A percentile compares a stretch with the other conserved stretches of the same genome.
phyloP scores from a whole-genome alignment of 1,284 basidiomycete genomes.

The Puccinia coronata region DNA sequence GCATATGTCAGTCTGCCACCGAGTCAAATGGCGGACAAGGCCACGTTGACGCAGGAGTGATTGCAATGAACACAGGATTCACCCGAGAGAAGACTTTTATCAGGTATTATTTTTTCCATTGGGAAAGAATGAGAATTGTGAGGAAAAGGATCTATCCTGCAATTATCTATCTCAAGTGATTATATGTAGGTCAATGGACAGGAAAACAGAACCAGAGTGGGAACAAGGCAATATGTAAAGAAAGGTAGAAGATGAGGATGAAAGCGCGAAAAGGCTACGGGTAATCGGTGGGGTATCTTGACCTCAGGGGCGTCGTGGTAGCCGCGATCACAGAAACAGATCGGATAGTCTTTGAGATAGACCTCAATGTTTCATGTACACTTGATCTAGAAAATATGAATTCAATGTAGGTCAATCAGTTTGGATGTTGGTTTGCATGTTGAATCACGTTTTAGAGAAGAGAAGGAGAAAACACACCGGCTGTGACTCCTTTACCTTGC shows the following conservation, averaged over 20 bases:
- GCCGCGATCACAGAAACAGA: background rate
- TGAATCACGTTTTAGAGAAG: background rate
- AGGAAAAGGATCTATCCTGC: too few relatives aligned
- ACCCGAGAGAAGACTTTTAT: too few relatives aligned
- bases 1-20: too few relatives aligned
- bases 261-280: background rate
- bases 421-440: background rate
- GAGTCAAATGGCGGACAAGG: too few relatives aligned
- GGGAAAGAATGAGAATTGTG: too few relatives aligned
- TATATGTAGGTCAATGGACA: too few relatives aligned
- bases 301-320: background rate
- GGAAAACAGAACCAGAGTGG: too few relatives aligned
- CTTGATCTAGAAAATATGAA: constrained; percentile 5
- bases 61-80: too few relatives aligned
- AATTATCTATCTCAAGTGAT: too few relatives aligned
- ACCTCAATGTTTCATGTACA: constrained; percentile 37
- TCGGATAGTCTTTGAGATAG: background rate
- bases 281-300: background rate
- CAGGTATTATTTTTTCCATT: too few relatives aligned
- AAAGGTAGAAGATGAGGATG: background rate
- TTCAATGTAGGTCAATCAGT: background rate
- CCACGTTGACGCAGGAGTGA: too few relatives aligned
- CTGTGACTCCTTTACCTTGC: constrained; percentile 36
- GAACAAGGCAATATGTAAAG: too few relatives aligned
- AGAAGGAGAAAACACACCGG: constrained; percentile 25